Evolutionary conservation across 2,329 filamentous ascomycete genomes (phyloP).

Genomic region (Paecilomyces sp.): DNA sequence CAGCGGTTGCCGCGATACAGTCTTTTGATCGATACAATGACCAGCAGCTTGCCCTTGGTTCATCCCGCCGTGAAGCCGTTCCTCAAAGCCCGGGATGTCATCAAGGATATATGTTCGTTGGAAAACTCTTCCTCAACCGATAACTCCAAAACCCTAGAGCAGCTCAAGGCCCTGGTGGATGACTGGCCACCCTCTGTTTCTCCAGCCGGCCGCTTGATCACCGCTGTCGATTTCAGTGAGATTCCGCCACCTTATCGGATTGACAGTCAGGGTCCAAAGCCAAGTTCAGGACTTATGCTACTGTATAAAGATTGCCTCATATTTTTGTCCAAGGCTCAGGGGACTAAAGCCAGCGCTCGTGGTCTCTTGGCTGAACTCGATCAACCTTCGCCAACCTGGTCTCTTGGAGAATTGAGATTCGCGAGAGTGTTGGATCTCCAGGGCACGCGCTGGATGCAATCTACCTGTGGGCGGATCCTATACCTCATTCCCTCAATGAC

Average conservation of each 20-base stretch:
- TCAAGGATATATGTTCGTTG: constrained; percentile 93
- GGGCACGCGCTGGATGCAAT: constrained; percentile 60
- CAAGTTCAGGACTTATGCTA: constrained; percentile 64
- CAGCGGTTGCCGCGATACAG: constrained; percentile 92
- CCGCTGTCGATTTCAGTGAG: constrained; percentile 73
- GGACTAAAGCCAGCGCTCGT: constrained; percentile 60
- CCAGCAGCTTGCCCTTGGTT: constrained; percentile 73
- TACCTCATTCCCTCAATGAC: constrained; percentile 26
- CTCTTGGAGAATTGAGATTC: constrained; percentile 64
- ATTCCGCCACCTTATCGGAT: constrained; percentile 63
- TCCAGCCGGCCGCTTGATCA: constrained; percentile 70
- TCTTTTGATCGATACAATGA: constrained; percentile 91
- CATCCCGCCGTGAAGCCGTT: constrained; percentile 79
- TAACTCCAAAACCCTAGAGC: constrained; percentile 65
- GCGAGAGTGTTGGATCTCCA: constrained; percentile 63
- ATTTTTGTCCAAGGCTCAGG: constrained; percentile 63
- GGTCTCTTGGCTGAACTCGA: constrained; percentile 80
- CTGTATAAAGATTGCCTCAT: constrained; percentile 79
- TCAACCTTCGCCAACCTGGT: constrained; percentile 46
- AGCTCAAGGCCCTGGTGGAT: constrained; percentile 68
- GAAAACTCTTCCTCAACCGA: constrained; percentile 61
- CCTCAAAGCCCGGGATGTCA: constrained; percentile 83
- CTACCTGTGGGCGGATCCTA: constrained; percentile 30
- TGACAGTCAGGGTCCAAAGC: constrained; percentile 31
- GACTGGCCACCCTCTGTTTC: constrained; percentile 67